Evolutionary conservation across 345 rosid genomes (phyloP).

Genomic region (Corymbia maculata): DNA sequence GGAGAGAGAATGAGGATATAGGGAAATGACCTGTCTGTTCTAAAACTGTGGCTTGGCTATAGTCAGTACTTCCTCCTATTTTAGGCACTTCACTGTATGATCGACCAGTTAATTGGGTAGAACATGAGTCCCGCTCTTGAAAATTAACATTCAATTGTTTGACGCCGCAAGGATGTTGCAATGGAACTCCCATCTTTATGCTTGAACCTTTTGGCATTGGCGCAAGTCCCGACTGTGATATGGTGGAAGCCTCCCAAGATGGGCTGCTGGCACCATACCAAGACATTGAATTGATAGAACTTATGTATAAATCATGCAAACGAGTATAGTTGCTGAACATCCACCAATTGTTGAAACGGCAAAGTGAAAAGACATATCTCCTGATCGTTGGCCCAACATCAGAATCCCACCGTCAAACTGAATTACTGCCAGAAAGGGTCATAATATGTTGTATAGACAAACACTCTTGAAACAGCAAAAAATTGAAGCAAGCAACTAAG

Average conservation of each 20-base stretch:
- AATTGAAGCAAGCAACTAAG: background rate
- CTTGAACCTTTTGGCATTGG: conserved; percentile 18
- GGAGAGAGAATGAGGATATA: background rate
- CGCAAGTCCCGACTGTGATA: conserved; percentile 4
- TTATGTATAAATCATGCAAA: background rate
- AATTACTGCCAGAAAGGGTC: background rate
- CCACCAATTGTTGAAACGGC: background rate
- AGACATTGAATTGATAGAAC: conserved; percentile 8
- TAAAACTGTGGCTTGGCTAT: conserved; percentile 14
- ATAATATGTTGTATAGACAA: background rate
- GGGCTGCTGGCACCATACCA: conserved; percentile 24
- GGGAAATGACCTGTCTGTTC: conserved; percentile 16
- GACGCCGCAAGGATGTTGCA: conserved; percentile 15
- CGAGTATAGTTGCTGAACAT: background rate
- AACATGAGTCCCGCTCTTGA: conserved; percentile 62
- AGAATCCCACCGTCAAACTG: conserved; percentile 23
- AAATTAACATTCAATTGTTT: conserved; percentile 36
- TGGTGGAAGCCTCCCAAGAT: conserved; percentile 30
- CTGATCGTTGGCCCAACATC: background rate
- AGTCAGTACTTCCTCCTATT: conserved; percentile 11
- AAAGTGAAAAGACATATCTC: background rate
- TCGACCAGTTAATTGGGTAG: conserved; percentile 64
- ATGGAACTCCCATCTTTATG: conserved; percentile 40
- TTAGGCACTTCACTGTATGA: conserved; percentile 51
- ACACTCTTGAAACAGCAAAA: background rate